Conservation (phyloP, 2,329 filamentous ascomycete genomes). For the Trichoderma lentiforme region DNA sequence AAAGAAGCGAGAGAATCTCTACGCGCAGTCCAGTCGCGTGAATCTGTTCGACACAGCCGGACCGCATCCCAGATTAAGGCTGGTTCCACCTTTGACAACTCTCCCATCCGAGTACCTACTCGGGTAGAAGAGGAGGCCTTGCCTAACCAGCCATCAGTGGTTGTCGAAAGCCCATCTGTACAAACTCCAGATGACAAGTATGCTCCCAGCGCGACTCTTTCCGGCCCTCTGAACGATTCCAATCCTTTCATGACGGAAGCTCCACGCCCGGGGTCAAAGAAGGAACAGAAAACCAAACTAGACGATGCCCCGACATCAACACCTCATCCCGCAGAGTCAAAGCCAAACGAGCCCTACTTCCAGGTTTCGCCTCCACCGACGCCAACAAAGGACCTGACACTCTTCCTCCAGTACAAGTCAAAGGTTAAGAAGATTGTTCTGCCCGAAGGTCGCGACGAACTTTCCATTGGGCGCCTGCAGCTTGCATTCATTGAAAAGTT, state of each 20-base stretch:
- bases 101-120: slow-evolving; percentile 57
- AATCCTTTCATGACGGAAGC: slow-evolving; percentile 29
- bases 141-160: slow-evolving; percentile 24
- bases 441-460: slow-evolving; percentile 74
- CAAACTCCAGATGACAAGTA: slow-evolving; percentile 67
- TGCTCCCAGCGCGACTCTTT: slow-evolving; percentile 55
- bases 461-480: slow-evolving; percentile 85
- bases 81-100: slow-evolving; percentile 48
- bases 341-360: slow-evolving; percentile 47
- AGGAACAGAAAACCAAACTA: slow-evolving; percentile 24
- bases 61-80: slow-evolving; percentile 46
- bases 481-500: slow-evolving; percentile 99
- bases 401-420: slow-evolving; percentile 95
- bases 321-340: slow-evolving; percentile 41
- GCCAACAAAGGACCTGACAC: slow-evolving; percentile 78
- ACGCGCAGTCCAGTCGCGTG: slow-evolving; percentile 59
- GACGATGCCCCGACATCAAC: slow-evolving; percentile 22
- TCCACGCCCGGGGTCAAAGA: slow-evolving; percentile 18
- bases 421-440: slow-evolving; percentile 96
- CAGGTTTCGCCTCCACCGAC: slow-evolving; percentile 61
- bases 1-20: slow-evolving; percentile 79
- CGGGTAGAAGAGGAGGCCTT: slow-evolving; percentile 61
- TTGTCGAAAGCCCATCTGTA: slow-evolving; percentile 30
- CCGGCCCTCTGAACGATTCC: slow-evolving; percentile 52
- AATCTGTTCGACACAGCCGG: slow-evolving; percentile 49